A percentile compares a stretch with the other conserved stretches of the same genome.
Conservation (phyloP, 73 alveolate genomes). For the Blepharisma stoltei region DNA sequence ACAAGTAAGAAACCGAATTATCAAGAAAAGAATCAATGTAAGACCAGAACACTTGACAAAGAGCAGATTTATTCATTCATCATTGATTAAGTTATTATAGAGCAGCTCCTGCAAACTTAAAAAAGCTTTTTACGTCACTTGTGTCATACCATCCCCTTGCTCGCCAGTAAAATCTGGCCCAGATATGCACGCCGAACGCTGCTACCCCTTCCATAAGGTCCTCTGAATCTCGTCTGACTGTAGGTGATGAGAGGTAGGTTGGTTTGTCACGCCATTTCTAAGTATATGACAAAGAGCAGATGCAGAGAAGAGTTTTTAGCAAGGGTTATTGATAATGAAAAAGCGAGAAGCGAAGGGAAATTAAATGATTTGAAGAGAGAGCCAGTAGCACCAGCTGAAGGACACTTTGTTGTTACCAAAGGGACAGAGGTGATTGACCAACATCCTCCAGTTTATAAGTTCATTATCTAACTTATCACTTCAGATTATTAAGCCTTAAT, state of each 20-base stretch:
- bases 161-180: too few species aligned
- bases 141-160: too few species aligned
- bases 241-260: too few species aligned
- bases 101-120: too few species aligned
- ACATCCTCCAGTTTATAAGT: not conserved
- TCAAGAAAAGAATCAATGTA: constrained; percentile 85
- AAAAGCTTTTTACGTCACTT: too few species aligned
- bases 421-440: not conserved
- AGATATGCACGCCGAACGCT: too few species aligned
- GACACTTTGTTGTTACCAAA: not conserved
- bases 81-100: too few species aligned
- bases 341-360: constrained; percentile 68
- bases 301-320: constrained; percentile 95
- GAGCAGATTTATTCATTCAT: constrained; percentile 78
- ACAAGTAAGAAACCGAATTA: constrained; percentile 81
- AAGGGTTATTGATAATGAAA: constrained; percentile 86
- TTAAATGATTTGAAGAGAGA: not conserved
- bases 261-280: too few species aligned
- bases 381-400: not conserved
- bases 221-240: too few species aligned
- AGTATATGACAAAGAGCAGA: constrained; percentile 79
- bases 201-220: too few species aligned
- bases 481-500: too few species aligned
- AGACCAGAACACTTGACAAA: constrained; percentile 86
- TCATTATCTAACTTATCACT: not conserved